Evolutionary conservation across 306 rosid species (phyloP).

Genomic region (Neltuma alba): DNA sequence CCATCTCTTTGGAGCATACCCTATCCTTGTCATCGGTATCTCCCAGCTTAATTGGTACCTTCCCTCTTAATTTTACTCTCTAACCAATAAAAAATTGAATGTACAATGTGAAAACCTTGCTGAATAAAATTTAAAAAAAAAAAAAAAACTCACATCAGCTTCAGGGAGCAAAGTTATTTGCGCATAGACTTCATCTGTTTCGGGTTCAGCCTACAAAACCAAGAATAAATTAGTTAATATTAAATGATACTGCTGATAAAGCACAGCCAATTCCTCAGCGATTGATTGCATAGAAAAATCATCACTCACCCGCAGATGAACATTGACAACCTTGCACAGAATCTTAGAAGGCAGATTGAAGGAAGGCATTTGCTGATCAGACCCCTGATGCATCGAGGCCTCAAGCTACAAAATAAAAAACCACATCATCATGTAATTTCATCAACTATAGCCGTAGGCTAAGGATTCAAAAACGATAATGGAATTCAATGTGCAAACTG

Average conservation of each 20-base stretch:
- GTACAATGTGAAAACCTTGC: background rate
- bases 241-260: conserved; percentile 11
- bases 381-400: conserved; percentile 96
- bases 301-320: conserved; percentile 78
- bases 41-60: background rate
- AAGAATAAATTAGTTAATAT: conserved; percentile 32
- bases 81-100: background rate
- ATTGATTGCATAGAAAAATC: conserved; percentile 21
- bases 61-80: background rate
- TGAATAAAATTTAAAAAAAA: background rate
- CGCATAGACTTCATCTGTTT: conserved; percentile 94
- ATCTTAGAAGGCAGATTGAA: conserved; percentile 88
- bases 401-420: conserved; percentile 63
- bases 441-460: background rate
- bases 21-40: background rate
- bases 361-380: conserved; percentile 93
- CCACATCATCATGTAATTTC: background rate
- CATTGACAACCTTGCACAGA: conserved; percentile 84
- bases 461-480: background rate
- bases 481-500: background rate
- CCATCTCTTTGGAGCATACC: background rate
- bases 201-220: conserved; percentile 84
- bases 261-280: conserved; percentile 20
- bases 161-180: conserved; percentile 89
- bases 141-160: conserved; percentile 61